Percentiles rank a stretch among this genome's conserved stretches.
Conservation (phyloP, 805 yeast species). For the Ogataea philodendri region DNA sequence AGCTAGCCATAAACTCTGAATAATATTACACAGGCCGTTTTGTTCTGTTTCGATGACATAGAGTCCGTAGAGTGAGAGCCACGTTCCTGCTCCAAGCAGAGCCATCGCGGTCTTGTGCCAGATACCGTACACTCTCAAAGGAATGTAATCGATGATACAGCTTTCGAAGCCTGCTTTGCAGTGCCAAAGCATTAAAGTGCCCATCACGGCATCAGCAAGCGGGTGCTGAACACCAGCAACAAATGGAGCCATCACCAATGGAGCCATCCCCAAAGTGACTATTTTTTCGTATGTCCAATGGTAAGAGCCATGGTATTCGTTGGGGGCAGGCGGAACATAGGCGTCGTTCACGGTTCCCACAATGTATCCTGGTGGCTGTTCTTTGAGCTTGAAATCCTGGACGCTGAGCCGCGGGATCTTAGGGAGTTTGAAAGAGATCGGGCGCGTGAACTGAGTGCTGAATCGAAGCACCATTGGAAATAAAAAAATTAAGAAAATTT, state of each 20-base stretch:
- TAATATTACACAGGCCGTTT: conserved; percentile 71
- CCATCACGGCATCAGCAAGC: conserved; percentile 72
- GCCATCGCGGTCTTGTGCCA: conserved; percentile 69
- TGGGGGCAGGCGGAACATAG: conserved; percentile 59
- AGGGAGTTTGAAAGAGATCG: conserved; percentile 25
- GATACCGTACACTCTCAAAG: conserved; percentile 77
- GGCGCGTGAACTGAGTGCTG: conserved; percentile 6
- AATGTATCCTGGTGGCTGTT: conserved; percentile 87
- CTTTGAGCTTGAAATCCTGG: conserved; percentile 48
- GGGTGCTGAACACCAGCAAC: conserved; percentile 67
- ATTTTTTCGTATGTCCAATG: conserved; percentile 93
- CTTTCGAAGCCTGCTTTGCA: conserved; percentile 83
- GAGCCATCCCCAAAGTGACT: conserved; percentile 68
- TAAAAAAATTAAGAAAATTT: conserved; percentile 1
- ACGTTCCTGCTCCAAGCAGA: conserved; percentile 69
- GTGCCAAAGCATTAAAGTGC: conserved; percentile 68
- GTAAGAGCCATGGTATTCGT: conserved; percentile 72
- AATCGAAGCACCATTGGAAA: conserved; percentile 7
- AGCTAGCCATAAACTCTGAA: conserved; percentile 57
- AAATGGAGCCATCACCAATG: conserved; percentile 73
- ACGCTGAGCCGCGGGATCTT: conserved; percentile 13
- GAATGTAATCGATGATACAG: conserved; percentile 92
- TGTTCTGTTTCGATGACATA: conserved; percentile 78
- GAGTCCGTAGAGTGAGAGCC: conserved; percentile 71
- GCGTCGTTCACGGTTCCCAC: conserved; percentile 96